Evolutionary conservation across 805 yeast species (phyloP).

Genomic region (Nakazawaea ambrosiae): DNA sequence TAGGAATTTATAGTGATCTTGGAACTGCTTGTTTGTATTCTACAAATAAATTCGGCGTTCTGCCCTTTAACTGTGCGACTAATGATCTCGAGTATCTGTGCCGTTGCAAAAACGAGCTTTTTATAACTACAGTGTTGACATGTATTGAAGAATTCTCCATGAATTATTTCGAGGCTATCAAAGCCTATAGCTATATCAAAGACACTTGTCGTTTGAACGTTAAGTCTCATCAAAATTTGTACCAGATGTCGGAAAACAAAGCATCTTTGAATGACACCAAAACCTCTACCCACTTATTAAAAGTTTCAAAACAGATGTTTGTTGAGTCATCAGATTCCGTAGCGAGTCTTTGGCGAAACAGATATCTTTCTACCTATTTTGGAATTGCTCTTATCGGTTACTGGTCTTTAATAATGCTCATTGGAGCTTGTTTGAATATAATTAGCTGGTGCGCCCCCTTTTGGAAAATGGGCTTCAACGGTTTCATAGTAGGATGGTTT

Average conservation of each 20-base stretch:
- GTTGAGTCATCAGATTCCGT: too few species aligned
- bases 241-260: too few species aligned
- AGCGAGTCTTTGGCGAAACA: too few species aligned
- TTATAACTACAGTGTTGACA: slow-evolving; percentile 27
- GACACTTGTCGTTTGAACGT: too few species aligned
- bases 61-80: slow-evolving; percentile 25
- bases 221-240: too few species aligned
- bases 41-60: slow-evolving; percentile 20
- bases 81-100: slow-evolving; percentile 28
- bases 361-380: slow-evolving; percentile 20
- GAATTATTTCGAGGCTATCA: slow-evolving; percentile 21
- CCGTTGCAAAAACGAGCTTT: slow-evolving; percentile 26
- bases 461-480: slow-evolving; percentile 17
- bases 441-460: slow-evolving; percentile 29
- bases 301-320: too few species aligned
- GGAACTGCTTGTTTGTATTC: slow-evolving; percentile 31
- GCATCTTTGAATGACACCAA: too few species aligned
- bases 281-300: too few species aligned
- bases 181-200: slow-evolving; percentile 24
- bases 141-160: slow-evolving; percentile 26
- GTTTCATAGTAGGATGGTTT: slow-evolving; percentile 19
- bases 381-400: slow-evolving; percentile 23
- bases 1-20: too few species aligned
- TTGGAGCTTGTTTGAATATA: slow-evolving; percentile 21
- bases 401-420: slow-evolving; percentile 23